Conservation (phyloP, 177 flowering plant species). For the Vitis hybrid region DNA sequence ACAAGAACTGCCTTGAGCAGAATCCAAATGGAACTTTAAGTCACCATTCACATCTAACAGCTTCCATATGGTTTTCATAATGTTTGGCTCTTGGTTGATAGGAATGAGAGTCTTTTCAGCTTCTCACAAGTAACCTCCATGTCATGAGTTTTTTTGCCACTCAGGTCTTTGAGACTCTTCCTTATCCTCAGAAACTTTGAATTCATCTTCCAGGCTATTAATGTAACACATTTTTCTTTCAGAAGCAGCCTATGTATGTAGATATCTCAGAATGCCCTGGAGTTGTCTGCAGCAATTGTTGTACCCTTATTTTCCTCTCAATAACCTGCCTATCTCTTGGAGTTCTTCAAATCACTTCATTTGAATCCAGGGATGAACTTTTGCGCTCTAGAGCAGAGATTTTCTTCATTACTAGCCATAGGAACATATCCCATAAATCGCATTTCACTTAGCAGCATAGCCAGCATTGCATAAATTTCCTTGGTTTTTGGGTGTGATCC, state of each 20-base stretch:
- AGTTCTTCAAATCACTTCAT: not conserved
- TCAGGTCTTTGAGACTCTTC: not conserved
- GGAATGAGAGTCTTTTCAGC: not conserved
- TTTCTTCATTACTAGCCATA: not conserved
- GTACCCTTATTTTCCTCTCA: not conserved
- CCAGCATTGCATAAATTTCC: slow-evolving; percentile 29
- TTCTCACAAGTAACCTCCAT: not conserved
- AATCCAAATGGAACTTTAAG: not conserved
- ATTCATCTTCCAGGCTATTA: not conserved
- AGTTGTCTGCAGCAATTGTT: not conserved
- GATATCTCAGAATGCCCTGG: slow-evolving; percentile 1
- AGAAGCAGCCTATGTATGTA: too few species aligned
- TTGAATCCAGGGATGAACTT: not conserved
- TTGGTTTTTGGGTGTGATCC: slow-evolving; percentile 41
- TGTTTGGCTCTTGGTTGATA: not conserved
- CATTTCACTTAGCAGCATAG: slow-evolving; percentile 38
- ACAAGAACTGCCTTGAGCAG: not conserved
- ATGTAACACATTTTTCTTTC: not conserved
- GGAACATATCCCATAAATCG: not conserved
- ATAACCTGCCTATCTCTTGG: not conserved
- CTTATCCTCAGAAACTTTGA: not conserved
- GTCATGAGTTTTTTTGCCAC: not conserved
- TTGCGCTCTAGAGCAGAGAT: slow-evolving; percentile 3
- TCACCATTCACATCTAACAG: not conserved
- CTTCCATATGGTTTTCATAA: not conserved